Conservation (phyloP, 306 rosid genomes). For the Calophaca sinica region DNA sequence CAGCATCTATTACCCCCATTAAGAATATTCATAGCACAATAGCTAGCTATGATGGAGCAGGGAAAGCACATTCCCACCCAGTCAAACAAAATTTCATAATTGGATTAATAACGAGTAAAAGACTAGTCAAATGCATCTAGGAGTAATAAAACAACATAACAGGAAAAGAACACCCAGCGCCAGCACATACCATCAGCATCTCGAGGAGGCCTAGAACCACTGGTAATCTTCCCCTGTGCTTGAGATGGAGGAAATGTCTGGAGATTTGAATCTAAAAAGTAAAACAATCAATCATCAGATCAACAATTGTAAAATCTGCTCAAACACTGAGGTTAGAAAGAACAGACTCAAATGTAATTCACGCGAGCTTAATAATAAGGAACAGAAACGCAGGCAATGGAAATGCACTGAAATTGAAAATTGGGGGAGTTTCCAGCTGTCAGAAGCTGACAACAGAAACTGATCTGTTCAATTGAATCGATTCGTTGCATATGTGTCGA, state of each 20-base stretch:
- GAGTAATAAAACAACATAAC: neutral
- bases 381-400: too few relatives aligned
- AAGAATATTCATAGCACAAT: neutral
- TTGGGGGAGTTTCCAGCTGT: neutral
- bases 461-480: slow-evolving; percentile 11
- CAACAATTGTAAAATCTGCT: slow-evolving; percentile 8
- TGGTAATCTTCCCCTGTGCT: slow-evolving; percentile 80
- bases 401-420: too few relatives aligned
- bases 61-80: slow-evolving; percentile 15
- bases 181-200: slow-evolving; percentile 78
- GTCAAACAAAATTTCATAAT: neutral
- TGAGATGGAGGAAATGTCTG: slow-evolving; percentile 93
- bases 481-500: neutral
- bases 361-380: neutral
- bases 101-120: neutral
- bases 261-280: slow-evolving; percentile 76
- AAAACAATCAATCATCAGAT: neutral
- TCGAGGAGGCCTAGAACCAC: slow-evolving; percentile 80
- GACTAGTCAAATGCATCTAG: neutral
- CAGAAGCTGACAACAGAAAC: neutral
- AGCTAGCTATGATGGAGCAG: slow-evolving; percentile 18
- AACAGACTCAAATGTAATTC: slow-evolving; percentile 21
- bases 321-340: neutral
- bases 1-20: slow-evolving; percentile 1
- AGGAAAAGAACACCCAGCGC: neutral